Evolutionary conservation across 1,284 basidiomycete genomes (phyloP).

Genomic region (Kalmanozyma brasiliensis): DNA sequence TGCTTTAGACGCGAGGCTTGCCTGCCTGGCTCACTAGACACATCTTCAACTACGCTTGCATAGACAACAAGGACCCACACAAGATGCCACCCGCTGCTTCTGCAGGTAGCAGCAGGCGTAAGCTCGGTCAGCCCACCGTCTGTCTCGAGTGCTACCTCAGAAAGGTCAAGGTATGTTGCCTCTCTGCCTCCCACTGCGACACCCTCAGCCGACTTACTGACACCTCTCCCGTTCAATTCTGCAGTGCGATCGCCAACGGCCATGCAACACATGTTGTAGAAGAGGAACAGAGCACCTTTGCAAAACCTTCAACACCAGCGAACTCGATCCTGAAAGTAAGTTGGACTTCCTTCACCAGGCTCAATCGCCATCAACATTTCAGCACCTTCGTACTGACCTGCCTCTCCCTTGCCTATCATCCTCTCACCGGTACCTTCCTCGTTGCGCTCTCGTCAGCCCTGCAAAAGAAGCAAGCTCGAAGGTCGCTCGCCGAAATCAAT

Average conservation of each 20-base stretch:
- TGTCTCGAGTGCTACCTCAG: slow-evolving; percentile 52
- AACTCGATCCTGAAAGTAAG: slow-evolving; percentile 47
- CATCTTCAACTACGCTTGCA: too few species aligned
- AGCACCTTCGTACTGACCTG: not conserved
- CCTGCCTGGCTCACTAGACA: slow-evolving; percentile 5
- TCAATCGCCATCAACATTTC: not conserved
- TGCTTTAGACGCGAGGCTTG: not conserved
- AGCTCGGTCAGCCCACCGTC: slow-evolving; percentile 48
- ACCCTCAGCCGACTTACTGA: not conserved
- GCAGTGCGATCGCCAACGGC: slow-evolving; percentile 48
- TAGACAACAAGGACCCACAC: too few species aligned
- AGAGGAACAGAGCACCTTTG: slow-evolving; percentile 47
- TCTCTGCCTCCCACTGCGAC: too few species aligned
- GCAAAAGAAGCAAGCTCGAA: slow-evolving; percentile 46
- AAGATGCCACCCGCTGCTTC: slow-evolving; percentile 35
- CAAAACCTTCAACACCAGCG: slow-evolving; percentile 51
- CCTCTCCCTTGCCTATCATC: not conserved
- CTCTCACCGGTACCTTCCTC: not conserved
- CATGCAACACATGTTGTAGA: slow-evolving; percentile 37
- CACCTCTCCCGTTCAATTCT: not conserved
- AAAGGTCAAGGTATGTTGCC: slow-evolving; percentile 44
- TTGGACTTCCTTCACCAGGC: too few species aligned
- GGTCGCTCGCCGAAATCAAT: slow-evolving; percentile 47
- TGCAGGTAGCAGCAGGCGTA: slow-evolving; percentile 45
- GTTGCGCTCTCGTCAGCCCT: slow-evolving; percentile 12